Base-by-base conservation (phyloP, 2,329 filamentous ascomycete genomes). In the Diaporthe destruens region DNA sequence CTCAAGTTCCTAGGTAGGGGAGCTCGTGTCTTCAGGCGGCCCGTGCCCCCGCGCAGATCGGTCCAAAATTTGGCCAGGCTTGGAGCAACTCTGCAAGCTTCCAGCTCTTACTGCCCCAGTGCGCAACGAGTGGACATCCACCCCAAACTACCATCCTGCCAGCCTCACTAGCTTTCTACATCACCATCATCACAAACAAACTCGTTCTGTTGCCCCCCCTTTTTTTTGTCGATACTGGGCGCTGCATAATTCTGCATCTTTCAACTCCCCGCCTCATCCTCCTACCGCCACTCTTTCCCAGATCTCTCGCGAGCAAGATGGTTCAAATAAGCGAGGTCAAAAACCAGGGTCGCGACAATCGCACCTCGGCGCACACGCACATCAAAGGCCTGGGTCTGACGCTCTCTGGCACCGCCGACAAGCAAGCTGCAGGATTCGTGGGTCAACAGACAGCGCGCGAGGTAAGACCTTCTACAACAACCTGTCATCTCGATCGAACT, bases 301-400 rank as follows among this genome's bases (percentile, higher is more conserved):
- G 29, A 68, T 47, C 42, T 53, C 59, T 69, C 78, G 76, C 80
- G 80, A 81, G 78, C 82, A 87, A 80, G 77, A 96, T 95, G 93
- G 93, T 96, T 78, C 92, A 95, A 83, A 95, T 96, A 84, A 97
- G 93, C 86, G 95, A 98, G 86, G 94, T 97, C 80, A 97, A 97
- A 88, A 93, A 93, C 86, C 96, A 94, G 85, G 91, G 92, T 86
- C 95, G 96, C 87, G 96, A 98, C 84, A 96, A 97, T 85, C 92
- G 96, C 81, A 99, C 96, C 61, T 96, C 96, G 74, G 93, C 96
- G 78, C 96, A 99, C 85, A 98, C 96, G 69, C 96, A 99, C 84
- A 99, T 99, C 88, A 97, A 95, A 82, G 96, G 96, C 67, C 88
- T 99, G 53, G 96, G 96, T 23, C 85, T 99, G 77, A 93, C 94